Evolutionary conservation across 2,329 filamentous ascomycete species (phyloP).

Genomic region (Trichoderma asperellum): DNA sequence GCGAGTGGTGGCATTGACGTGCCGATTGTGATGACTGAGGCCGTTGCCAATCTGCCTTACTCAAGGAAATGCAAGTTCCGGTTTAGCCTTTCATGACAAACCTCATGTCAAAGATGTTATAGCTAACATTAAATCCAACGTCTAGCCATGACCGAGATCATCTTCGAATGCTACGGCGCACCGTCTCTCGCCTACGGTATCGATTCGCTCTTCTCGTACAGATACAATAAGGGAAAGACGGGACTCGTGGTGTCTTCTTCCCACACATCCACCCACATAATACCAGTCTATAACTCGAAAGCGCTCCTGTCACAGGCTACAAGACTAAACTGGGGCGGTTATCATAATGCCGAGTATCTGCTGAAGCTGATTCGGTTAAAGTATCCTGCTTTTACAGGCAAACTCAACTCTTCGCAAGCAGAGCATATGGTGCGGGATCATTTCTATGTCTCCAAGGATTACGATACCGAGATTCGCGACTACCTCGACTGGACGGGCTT

Average conservation of each 20-base stretch:
- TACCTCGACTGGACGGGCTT: conserved; percentile 91
- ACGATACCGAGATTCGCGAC: conserved; percentile 72
- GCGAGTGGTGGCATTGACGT: conserved; percentile 75
- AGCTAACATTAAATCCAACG: conserved; percentile 20
- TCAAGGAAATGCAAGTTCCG: conserved; percentile 75
- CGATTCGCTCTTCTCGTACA: conserved; percentile 94
- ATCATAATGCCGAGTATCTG: conserved; percentile 87
- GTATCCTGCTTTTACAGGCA: conserved; percentile 86
- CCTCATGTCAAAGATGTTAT: no score
- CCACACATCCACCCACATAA: conserved; percentile 91
- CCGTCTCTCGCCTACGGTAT: conserved; percentile 92
- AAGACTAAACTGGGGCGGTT: conserved; percentile 91
- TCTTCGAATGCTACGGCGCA: conserved; percentile 94
- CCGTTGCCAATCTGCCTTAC: conserved; percentile 88
- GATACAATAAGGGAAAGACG: conserved; percentile 84
- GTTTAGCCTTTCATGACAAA: no score
- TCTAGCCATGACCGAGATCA: conserved; percentile 91
- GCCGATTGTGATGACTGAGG: conserved; percentile 93
- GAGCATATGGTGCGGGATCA: conserved; percentile 87
- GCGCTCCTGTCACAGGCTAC: conserved; percentile 83
- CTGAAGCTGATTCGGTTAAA: conserved; percentile 88
- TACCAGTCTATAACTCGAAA: conserved; percentile 87
- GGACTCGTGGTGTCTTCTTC: conserved; percentile 91
- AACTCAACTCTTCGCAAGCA: conserved; percentile 82
- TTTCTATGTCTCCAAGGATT: conserved; percentile 85